Conservation (phyloP, 805 yeast species). For the Metschnikowia sp. region DNA sequence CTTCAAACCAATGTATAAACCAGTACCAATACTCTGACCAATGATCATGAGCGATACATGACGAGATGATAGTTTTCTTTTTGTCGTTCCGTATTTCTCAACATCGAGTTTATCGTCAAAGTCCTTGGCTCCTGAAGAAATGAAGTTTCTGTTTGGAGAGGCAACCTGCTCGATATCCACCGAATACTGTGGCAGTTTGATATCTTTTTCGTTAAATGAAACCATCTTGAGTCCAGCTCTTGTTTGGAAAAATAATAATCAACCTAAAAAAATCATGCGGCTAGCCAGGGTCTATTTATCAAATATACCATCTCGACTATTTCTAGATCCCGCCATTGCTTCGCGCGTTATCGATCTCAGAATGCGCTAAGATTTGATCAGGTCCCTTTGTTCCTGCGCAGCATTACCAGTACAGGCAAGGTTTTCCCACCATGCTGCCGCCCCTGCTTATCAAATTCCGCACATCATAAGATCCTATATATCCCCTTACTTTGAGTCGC, state of each 20-base stretch:
- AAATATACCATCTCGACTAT: too few relatives aligned
- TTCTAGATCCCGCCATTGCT: too few relatives aligned
- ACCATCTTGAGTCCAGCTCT: slow-evolving; percentile 6
- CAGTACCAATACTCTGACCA: slow-evolving; percentile 36
- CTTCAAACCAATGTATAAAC: slow-evolving; percentile 32
- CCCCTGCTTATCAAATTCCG: too few relatives aligned
- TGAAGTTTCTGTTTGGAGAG: slow-evolving; percentile 8
- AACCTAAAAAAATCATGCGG: not conserved
- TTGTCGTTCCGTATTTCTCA: slow-evolving; percentile 28
- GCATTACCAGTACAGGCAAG: too few relatives aligned
- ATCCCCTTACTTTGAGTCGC: not conserved
- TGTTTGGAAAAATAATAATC: not conserved
- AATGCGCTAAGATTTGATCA: not conserved
- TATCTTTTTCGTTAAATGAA: slow-evolving; percentile 1
- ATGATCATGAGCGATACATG: slow-evolving; percentile 36
- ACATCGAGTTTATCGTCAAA: slow-evolving; percentile 28
- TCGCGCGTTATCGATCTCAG: not conserved
- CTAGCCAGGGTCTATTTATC: too few relatives aligned
- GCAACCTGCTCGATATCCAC: slow-evolving; percentile 15
- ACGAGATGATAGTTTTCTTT: slow-evolving; percentile 27
- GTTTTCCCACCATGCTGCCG: too few relatives aligned
- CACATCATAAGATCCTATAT: not conserved
- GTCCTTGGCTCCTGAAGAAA: slow-evolving; percentile 16
- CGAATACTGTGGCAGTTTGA: slow-evolving; percentile 4
- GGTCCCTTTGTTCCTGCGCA: not conserved